Evolutionary conservation across 345 rosid species (phyloP).

Genomic region (Sonneratia caseolaris): DNA sequence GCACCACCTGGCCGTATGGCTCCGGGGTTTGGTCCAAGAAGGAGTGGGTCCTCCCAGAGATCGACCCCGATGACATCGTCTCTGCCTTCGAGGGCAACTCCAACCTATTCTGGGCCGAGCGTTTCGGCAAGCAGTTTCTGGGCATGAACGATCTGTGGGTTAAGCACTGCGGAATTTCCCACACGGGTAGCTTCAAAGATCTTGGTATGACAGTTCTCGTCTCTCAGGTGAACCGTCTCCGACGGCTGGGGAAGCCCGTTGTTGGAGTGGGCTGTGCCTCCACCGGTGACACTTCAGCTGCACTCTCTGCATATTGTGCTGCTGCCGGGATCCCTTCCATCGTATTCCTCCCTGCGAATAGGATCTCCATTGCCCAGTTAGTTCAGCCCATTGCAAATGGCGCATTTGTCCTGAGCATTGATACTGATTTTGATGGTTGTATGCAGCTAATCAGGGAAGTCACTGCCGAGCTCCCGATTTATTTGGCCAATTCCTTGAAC

Average conservation of each 20-base stretch:
- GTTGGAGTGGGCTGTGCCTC: conserved; percentile 94
- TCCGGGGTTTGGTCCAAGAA: conserved; percentile 94
- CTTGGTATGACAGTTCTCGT: conserved; percentile 93
- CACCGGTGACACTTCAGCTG: conserved; percentile 92
- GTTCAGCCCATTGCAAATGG: conserved; percentile 94
- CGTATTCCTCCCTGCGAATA: conserved; percentile 75
- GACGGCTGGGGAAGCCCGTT: conserved; percentile 58
- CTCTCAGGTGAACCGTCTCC: conserved; percentile 76
- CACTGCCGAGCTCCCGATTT: conserved; percentile 71
- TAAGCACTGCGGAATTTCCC: conserved; percentile 93
- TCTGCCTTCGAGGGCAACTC: conserved; percentile 94
- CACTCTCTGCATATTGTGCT: conserved; percentile 81
- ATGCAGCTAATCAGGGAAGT: conserved; percentile 83
- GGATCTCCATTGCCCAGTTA: conserved; percentile 81
- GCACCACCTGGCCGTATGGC: conserved; percentile 81
- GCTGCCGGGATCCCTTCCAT: conserved; percentile 89
- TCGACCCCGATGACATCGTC: conserved; percentile 70
- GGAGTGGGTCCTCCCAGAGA: conserved; percentile 90
- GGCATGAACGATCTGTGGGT: conserved; percentile 95
- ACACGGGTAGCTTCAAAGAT: conserved; percentile 91
- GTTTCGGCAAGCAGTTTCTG: conserved; percentile 60
- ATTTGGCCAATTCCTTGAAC: conserved; percentile 78
- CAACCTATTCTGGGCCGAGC: conserved; percentile 91
- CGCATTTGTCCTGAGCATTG: conserved; percentile 86
- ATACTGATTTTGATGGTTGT: conserved; percentile 89